These are phyloP conservation scores for Tulasnella sp. DNA, from an alignment of 768 basidiomycete species.

Conservation along the genomic window DNA sequence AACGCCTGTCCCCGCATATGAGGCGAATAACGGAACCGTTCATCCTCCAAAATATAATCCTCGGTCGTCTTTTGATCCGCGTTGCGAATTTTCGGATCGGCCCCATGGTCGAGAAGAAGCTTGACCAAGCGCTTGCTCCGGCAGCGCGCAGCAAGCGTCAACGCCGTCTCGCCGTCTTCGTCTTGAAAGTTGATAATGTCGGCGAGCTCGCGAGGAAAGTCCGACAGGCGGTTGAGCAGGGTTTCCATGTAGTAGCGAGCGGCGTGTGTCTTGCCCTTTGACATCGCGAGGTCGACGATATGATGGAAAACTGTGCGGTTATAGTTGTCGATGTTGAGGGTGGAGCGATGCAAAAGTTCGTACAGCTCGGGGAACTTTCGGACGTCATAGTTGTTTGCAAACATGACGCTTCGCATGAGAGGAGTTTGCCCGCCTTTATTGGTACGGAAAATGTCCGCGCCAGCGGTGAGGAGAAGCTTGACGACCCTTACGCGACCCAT, in stretches of 20 bases:
- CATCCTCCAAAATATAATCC: conserved; percentile 98
- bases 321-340: conserved; percentile 96
- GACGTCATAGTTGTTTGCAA: conserved; percentile 98
- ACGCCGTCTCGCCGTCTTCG: conserved; percentile 96
- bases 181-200: conserved; percentile 99
- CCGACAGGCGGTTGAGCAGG: conserved; percentile 79
- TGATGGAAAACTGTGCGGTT: conserved; percentile 99
- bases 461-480: conserved; percentile 88
- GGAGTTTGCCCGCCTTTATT: conserved; percentile 97
- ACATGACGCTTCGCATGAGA: conserved; percentile 99
- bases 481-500: conserved; percentile 98
- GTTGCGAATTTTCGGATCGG: conserved; percentile 93
- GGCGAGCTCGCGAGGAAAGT: conserved; percentile 93
- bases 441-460: conserved; percentile 95
- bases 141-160: conserved; percentile 95
- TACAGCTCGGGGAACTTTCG: conserved; percentile 98
- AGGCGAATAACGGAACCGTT: conserved; percentile 92
- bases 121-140: conserved; percentile 95
- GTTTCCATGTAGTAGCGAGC: conserved; percentile 99
- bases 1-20: conserved; percentile 66
- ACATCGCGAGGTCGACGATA: conserved; percentile 95
- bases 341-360: conserved; percentile 95
- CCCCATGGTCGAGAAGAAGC: conserved; percentile 92
- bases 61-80: conserved; percentile 96
- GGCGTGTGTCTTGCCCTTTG: conserved; percentile 96